Evolutionary conservation across 805 yeast genomes (phyloP).

Genomic region (Myxozyma melibiosi): DNA sequence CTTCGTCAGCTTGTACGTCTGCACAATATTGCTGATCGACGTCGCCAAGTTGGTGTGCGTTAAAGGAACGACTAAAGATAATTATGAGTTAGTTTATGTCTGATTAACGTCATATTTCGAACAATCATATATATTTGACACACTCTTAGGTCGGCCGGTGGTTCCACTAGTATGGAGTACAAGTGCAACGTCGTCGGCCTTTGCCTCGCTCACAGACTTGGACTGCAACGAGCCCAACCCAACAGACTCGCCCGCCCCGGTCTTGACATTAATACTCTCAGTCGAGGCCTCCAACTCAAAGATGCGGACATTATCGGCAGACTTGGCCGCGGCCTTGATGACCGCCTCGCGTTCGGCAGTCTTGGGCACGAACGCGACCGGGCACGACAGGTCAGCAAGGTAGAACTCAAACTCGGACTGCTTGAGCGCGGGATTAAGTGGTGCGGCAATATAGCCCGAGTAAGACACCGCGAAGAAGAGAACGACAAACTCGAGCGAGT

Average conservation of each 20-base stretch:
- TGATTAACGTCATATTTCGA: background rate
- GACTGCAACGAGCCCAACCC: constrained; percentile 49
- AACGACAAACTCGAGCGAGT: constrained; percentile 59
- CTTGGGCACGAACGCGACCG: constrained; percentile 63
- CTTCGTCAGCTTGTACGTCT: constrained; percentile 55
- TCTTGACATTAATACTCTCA: background rate
- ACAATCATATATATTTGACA: background rate
- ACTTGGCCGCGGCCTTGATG: constrained; percentile 53
- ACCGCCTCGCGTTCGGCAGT: constrained; percentile 49
- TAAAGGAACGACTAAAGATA: constrained; percentile 58
- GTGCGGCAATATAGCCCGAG: constrained; percentile 64
- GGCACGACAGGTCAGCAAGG: constrained; percentile 60
- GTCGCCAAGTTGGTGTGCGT: constrained; percentile 64
- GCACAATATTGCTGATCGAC: constrained; percentile 59
- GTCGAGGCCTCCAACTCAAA: constrained; percentile 9
- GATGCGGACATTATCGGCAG: constrained; percentile 35
- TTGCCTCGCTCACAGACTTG: constrained; percentile 1
- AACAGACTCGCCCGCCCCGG: constrained; percentile 35
- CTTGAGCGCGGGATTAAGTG: constrained; percentile 65
- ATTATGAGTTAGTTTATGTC: background rate
- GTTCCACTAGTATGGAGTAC: constrained; percentile 76
- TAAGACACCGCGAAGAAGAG: constrained; percentile 60
- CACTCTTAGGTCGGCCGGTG: constrained; percentile 66
- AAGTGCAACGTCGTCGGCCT: constrained; percentile 56
- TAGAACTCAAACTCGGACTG: constrained; percentile 66